Evolutionary conservation across 345 rosid genomes (phyloP).

Genomic region (Euphorbia lathyris): DNA sequence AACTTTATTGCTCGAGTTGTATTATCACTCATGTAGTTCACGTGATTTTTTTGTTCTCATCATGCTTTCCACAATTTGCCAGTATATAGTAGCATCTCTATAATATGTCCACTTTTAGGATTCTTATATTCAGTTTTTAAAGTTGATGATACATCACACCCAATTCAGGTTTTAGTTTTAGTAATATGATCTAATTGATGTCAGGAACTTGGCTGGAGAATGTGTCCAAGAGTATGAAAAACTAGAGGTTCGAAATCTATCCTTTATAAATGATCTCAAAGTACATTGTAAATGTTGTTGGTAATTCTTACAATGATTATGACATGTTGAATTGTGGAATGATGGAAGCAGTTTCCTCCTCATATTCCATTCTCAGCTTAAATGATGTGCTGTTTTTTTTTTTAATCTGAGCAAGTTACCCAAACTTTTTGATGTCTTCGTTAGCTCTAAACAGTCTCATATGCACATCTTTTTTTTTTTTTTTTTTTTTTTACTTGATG

Average conservation of each 20-base stretch:
- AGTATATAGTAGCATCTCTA: not conserved
- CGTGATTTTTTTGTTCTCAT: not conserved
- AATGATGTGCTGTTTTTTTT: not conserved
- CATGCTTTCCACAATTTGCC: not conserved
- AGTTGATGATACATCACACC: not conserved
- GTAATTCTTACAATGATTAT: not conserved
- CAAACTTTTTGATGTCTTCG: not conserved
- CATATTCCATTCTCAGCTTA: not conserved
- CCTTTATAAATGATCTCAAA: not conserved
- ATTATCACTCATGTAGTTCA: not conserved
- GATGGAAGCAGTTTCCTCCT: not conserved
- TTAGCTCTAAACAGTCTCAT: not conserved
- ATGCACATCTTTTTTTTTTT: not conserved
- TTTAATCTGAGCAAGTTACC: not conserved
- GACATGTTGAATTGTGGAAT: not conserved
- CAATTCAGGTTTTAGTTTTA: not conserved
- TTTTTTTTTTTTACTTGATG: no score
- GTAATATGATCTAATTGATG: slow-evolving; percentile 1
- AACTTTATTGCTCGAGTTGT: not conserved
- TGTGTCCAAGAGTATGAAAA: slow-evolving; percentile 66
- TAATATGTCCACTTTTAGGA: not conserved
- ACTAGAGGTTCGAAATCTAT: slow-evolving; percentile 55
- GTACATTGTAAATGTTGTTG: not conserved
- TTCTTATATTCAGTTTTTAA: not conserved
- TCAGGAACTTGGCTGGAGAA: slow-evolving; percentile 92